A percentile compares a stretch with the other conserved stretches of the same genome.
Conservation (phyloP, 345 rosid species). For the Syzygium grande region DNA sequence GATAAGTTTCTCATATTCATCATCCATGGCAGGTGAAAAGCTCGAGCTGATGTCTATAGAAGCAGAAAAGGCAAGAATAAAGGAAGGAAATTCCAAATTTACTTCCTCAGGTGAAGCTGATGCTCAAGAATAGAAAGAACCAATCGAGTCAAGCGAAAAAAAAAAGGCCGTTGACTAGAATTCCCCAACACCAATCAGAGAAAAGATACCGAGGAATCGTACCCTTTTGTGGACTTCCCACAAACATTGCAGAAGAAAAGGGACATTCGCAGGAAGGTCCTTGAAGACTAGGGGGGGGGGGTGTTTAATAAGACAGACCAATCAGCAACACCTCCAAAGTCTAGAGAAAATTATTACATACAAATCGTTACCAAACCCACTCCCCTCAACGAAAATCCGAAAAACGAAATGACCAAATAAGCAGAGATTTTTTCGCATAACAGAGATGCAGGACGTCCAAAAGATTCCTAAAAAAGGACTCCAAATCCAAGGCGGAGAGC, state of each 20-base stretch:
- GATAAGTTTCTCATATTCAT: constrained; percentile 83
- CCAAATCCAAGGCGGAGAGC: neutral
- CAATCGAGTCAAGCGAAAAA: neutral
- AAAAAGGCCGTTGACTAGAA: neutral
- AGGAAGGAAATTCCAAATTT: neutral
- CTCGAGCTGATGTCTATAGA: constrained; percentile 46
- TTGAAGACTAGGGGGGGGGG: neutral
- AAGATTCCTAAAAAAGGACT: neutral
- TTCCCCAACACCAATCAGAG: neutral
- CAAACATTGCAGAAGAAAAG: neutral
- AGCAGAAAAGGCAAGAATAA: constrained; percentile 3
- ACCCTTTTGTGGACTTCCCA: neutral
- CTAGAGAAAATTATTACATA: neutral
- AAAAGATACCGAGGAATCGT: neutral
- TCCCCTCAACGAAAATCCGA: neutral
- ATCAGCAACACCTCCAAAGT: neutral
- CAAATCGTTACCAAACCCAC: neutral
- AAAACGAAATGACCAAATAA: neutral
- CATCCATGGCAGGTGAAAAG: constrained; percentile 64
- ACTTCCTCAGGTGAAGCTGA: neutral
- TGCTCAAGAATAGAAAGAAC: neutral
- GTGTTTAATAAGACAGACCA: neutral
- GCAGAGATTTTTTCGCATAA: neutral
- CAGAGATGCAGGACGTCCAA: neutral
- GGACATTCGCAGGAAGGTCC: neutral